Evolutionary conservation across 306 rosid species (phyloP), one percentile per base, ranked within the genome.

Genomic region (Glycine soja): DNA sequence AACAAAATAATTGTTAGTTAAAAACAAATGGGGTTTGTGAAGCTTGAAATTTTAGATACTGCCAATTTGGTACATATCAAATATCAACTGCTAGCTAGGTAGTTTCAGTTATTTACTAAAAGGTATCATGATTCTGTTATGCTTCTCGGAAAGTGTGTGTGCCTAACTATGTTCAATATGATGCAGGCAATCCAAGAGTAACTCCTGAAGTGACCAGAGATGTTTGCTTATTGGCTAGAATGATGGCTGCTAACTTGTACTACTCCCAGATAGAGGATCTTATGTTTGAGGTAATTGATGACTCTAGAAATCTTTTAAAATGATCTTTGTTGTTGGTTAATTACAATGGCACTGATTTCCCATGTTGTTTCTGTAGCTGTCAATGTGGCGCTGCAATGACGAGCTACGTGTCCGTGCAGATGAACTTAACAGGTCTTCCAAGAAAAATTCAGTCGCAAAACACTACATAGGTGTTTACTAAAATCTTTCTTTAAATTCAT

Each of bases 371-470:
- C 77, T 72, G 82, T 80, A 92, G 98, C 79, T 94, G 84, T 94
- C 98, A 71, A 94, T 94, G 98, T 94, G 98, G 98, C 98, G 98
- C 50, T 94, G 98, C 92, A 94, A 81, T 47, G 94, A 85, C 15
- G 97, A 94, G 89, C 96, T 92, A 78, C 97, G 93, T 76, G 90
- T 75, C 42, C 88, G 88, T 47, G 94, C 98, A 0, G 93, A 92
- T n/a, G 83, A 85, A 64, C 85, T 94, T 74, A 90, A 88, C 88
- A 86, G 83, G 42, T 83, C 93, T 70, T 75, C 97, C 47, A 92
- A 85, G 87, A 91, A 90, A 85, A 90, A 92, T 85, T 91, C 80
- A 14, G 89, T 85, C 58, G 88, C 97, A 58, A 94, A 94, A 84
- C 97, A 94, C 90, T 94, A 92, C 73, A 94, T 92, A 80, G 98